Conservation (phyloP, 2,329 filamentous ascomycete genomes). For the Neophaeococcomyces aloes region DNA sequence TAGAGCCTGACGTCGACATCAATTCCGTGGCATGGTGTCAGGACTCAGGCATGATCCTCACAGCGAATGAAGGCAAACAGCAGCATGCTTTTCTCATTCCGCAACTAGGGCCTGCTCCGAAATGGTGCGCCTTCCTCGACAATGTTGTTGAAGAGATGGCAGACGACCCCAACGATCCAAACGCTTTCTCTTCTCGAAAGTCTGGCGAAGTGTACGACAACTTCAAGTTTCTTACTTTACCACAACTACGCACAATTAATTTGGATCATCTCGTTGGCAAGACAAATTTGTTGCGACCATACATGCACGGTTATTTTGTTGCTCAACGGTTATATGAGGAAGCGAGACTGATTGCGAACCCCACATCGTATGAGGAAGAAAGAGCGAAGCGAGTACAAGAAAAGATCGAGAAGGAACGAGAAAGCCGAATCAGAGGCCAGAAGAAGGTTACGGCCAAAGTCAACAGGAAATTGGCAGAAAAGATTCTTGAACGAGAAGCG, state of each 20-base stretch:
- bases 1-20: conserved; percentile 88
- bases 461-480: conserved; percentile 60
- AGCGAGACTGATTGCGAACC: conserved; percentile 82
- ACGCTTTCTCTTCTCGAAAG: conserved; percentile 39
- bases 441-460: conserved; percentile 89
- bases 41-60: conserved; percentile 87
- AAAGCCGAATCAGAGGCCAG: conserved; percentile 81
- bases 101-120: conserved; percentile 81
- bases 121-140: conserved; percentile 94
- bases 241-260: conserved; percentile 75
- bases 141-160: conserved; percentile 99
- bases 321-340: conserved; percentile 92
- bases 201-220: conserved; percentile 85
- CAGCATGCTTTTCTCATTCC: conserved; percentile 94
- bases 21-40: conserved; percentile 91
- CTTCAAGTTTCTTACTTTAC: conserved; percentile 91
- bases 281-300: conserved; percentile 79
- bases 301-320: conserved; percentile 99
- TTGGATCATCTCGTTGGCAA: conserved; percentile 82
- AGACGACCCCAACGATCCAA: conserved; percentile 59
- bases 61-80: conserved; percentile 90
- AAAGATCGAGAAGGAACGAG: conserved; percentile 94
- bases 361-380: conserved; percentile 88
- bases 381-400: conserved; percentile 82
- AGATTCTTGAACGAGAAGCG: conserved; percentile 50